These are phyloP conservation scores for Synchytrium microbalum DNA, from an alignment of 371 early-diverging fungal species.

Conservation along the genomic window DNA sequence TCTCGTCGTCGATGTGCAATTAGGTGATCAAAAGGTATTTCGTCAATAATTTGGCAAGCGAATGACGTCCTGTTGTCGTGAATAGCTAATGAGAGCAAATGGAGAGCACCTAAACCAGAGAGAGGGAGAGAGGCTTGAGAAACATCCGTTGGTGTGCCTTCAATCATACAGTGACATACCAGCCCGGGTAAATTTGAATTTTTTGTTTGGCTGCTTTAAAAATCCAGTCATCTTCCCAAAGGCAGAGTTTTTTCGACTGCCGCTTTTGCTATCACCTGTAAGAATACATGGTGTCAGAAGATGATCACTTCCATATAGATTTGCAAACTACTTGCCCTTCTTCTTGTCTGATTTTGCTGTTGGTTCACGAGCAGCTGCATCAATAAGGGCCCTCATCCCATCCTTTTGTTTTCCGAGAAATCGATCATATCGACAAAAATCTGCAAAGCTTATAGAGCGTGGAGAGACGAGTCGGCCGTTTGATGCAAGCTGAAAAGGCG, in stretches of 20 bases:
- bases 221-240: neutral
- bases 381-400: neutral
- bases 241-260: neutral
- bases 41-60: conserved; percentile 12
- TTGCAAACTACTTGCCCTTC: neutral
- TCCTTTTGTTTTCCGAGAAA: neutral
- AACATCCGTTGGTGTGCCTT: no score
- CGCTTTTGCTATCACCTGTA: neutral
- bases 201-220: neutral
- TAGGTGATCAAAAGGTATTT: conserved; percentile 21
- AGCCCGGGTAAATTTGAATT: neutral
- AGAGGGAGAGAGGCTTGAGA: no score
- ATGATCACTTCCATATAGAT: no score
- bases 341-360: neutral
- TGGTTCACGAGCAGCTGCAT: neutral
- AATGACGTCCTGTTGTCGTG: conserved; percentile 12
- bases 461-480: neutral
- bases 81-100: conserved; percentile 14
- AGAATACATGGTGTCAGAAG: no score
- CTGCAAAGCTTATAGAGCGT: neutral
- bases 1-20: conserved; percentile 29
- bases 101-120: conserved; percentile 18
- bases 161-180: conserved; percentile 1
- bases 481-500: neutral
- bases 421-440: neutral